These are phyloP conservation scores for Candida coleopterorum DNA, from an alignment of 805 yeast genomes.

Conservation along the genomic window DNA sequence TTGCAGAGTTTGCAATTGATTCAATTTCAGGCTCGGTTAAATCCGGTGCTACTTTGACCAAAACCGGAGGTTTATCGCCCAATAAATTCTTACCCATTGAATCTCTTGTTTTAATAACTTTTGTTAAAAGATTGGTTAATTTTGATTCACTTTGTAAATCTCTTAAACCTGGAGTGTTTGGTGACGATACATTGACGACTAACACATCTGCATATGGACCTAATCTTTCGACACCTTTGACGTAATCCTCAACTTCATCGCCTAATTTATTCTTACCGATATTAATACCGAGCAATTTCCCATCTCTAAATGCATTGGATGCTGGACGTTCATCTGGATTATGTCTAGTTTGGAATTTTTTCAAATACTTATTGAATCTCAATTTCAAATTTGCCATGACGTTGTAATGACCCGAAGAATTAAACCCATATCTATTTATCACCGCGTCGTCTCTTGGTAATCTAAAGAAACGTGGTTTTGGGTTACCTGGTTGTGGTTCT, in stretches of 20 bases:
- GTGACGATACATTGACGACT: conserved; percentile 89
- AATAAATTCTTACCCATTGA: conserved; percentile 36
- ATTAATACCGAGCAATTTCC: conserved; percentile 73
- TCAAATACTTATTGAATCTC: conserved; percentile 48
- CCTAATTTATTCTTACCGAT: conserved; percentile 91
- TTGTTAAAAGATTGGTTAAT: conserved; percentile 59
- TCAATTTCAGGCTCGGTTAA: conserved; percentile 73
- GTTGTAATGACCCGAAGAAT: conserved; percentile 78
- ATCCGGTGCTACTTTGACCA: conserved; percentile 94
- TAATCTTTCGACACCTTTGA: conserved; percentile 74
- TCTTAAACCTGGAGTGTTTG: conserved; percentile 93
- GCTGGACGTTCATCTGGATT: conserved; percentile 16
- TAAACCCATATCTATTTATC: conserved; percentile 92
- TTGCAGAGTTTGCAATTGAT: conserved; percentile 79
- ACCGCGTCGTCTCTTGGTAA: conserved; percentile 83
- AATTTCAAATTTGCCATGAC: conserved; percentile 65
- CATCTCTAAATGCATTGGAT: conserved; percentile 52
- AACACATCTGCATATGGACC: conserved; percentile 85
- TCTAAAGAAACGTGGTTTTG: conserved; percentile 88
- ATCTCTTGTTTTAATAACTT: conserved; percentile 68
- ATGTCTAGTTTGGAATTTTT: conserved; percentile 10
- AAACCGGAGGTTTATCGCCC: conserved; percentile 63
- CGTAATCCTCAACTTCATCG: conserved; percentile 83
- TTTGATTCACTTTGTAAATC: conserved; percentile 76
- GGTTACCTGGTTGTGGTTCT: conserved; percentile 89